Base-by-base conservation (phyloP, 805 yeast genomes). In the Saccharomycopsis babjevae region DNA sequence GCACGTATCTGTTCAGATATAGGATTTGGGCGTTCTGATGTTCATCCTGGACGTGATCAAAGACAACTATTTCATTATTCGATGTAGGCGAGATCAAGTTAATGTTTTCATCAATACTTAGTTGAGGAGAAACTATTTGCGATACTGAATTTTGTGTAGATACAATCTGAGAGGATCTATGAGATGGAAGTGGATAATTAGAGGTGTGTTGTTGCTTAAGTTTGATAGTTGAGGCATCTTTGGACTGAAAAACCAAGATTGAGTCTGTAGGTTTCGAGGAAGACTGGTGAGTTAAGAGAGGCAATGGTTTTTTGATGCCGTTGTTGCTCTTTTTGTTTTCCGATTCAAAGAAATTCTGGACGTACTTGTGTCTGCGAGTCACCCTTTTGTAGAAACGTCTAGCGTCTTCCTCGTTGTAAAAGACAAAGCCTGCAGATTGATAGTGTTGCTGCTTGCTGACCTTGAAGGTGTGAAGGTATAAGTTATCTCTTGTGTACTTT, bases 331-430 rank as follows among this genome's bases (percentile, higher is more conserved):
- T 11, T 42, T 18, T 42, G 16, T 25, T 50, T 18, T 18, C 40
- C 5, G n/a, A 2, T 54, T 54, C 40, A 52, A 16, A 32, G 6
- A 15, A 42, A 3, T 28, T 50, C 22, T 50, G 38, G 10, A 40
- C 50, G 28, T 58, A 40, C 18, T 58, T 58, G 8, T 52, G 54
- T 50, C 55, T 57, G 18, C 43, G 38, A 1, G 32, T 54, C 18
- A 60, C 60, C 32, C 60, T 52, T 57, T 60, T 60, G 22, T 46
- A 60, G 22, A 60, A 57, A 18, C 32, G 58, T 28, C 34, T 50
- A 6, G 62, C 60, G 3, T 60, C 62, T 36, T 43, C 22, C 5
- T 40, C 60, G 18, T 60, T 60, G 15, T 60, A 52, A 30, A 58
- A 58, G 8, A 58, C 32, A 40, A 58, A 54, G 1, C 61, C 61